Evolutionary conservation across 1,284 basidiomycete genomes (phyloP), one percentile per base, ranked within the genome.

Genomic region (Fomitopsis schrenkii): DNA sequence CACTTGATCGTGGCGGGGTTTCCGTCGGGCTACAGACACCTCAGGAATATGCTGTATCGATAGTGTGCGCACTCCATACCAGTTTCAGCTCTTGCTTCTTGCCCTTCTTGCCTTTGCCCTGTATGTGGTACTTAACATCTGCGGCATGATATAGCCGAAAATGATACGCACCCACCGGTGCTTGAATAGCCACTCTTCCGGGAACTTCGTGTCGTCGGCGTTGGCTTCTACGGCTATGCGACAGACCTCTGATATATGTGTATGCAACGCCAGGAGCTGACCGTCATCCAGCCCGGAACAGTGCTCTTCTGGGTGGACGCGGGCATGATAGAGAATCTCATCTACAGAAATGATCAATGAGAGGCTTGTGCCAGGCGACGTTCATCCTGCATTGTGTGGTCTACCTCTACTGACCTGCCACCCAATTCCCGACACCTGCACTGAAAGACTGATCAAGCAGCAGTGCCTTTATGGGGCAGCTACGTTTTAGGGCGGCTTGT

Each of bases 351-450:
- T 22, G 12, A 59, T 14, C 33, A 52, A n/a, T n/a, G 22, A 52
- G 26, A 26, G 22, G 26, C 15, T 5, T n/a, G 30, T 12, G 10
- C 26, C 45, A 26, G 9, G 17, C 42, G 14, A 46, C 26, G 22
- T n/a, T 5, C 8, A 8, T 33, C 8, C 22, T 28, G 45, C 19
- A 53, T 28, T 30, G 14, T 12, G 42, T 26, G 30, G 17, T 30
- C n/a, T 28, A 4, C 8, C 22, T 14, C 5, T 15, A 48, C 58
- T 55, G 66, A 85, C 90, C 90, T 66, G 91, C 91, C 2, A 93
- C 84, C 90, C 90, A 94, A 71, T 94, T 95, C 1, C 93, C 92
- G 3, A 95, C 83, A 0, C 93, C 93, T 2, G 90, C 90, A 64
- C 84, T 88, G 76, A 93, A 92, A 0, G 86, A 84, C 71, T 94